Percentiles rank a stretch among this genome's conserved stretches.
Evolutionary conservation across 139 green algal genomes (phyloP).

Genomic region (Nannochloris sp.): DNA sequence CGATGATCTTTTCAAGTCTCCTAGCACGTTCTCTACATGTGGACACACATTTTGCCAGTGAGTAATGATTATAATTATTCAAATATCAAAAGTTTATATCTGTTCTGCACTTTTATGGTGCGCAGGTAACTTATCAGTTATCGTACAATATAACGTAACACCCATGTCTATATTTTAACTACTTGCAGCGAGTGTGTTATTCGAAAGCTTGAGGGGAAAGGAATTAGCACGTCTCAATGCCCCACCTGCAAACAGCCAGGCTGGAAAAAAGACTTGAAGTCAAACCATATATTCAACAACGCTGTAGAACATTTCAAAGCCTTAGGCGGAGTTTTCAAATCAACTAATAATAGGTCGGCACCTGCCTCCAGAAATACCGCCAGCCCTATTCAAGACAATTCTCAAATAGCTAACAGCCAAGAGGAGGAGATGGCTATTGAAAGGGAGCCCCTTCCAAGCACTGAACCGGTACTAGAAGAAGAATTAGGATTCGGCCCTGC

Average conservation of each 20-base stretch:
- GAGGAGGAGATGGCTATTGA: background rate
- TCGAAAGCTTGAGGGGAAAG: conserved; percentile 43
- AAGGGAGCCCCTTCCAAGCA: too few species aligned
- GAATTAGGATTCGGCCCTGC: conserved; percentile 1
- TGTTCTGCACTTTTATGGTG: too few species aligned
- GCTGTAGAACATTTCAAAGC: background rate
- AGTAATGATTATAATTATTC: background rate
- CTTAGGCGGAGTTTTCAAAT: background rate
- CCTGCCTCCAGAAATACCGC: background rate
- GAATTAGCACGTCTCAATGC: conserved; percentile 53
- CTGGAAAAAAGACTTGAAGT: conserved; percentile 54
- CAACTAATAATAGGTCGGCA: background rate
- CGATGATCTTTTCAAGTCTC: conserved; percentile 18
- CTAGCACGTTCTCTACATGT: conserved; percentile 38
- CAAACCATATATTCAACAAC: conserved; percentile 25
- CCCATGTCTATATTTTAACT: background rate
- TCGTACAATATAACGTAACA: background rate
- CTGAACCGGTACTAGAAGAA: background rate
- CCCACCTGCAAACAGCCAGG: conserved; percentile 38
- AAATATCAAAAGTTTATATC: too few species aligned
- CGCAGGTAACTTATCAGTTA: too few species aligned
- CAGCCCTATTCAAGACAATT: background rate
- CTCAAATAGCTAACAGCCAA: background rate
- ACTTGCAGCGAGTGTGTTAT: conserved; percentile 43
- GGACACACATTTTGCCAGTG: conserved; percentile 54